Evolutionary conservation across 768 basidiomycete genomes (phyloP), one percentile per base, ranked within the genome.

Genomic region (Termitomyces sp.): DNA sequence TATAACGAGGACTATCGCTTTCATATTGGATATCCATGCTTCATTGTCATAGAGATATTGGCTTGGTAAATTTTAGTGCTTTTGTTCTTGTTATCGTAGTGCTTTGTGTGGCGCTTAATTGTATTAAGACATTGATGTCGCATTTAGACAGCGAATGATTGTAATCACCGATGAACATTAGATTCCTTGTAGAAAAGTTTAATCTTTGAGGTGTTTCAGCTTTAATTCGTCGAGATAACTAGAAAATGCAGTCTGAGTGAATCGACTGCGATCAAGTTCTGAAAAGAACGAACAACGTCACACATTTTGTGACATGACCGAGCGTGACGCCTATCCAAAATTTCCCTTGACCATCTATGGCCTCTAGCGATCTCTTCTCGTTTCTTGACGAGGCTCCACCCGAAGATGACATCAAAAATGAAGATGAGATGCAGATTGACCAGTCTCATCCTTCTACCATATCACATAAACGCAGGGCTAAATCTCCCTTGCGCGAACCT

Each of bases 331-430:
- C 35, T 5, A 46, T 44, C 30, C 54, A 61, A 66, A 60, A 62
- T 62, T 65, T 64, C 54, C 21, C 52, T 63, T 3, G 1, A 3
- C 19, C 34, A 28, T 11, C 34, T 56, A 79, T 80, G 78, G 69
- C 75, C 68, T 68, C 74, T 45, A 74, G 72, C 66, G 84, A 87
- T 64, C 76, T 88, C 34, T 89, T 89, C 67, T 85, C 85, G 3
- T 89, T 89, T 68, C 79, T 89, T 43, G 79, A 85, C 55, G 79
- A 79, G 28, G 64, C 64, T 7, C 68, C 68, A 3, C 64, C 65
- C 9, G 72, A 76, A n/a, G 71, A 76, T 46, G 73, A 70, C 21
- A 71, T 75, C 23, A 65, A 70, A 23, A 64, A 72, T 7, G 63
- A 65, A 35, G 70, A 76, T 19, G 67, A 72, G 12, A 67, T 72